Percentiles rank a stretch among this genome's conserved stretches.
phyloP scores from a whole-genome alignment of 2,329 filamentous ascomycete genomes.

The Claviceps quebecensis region DNA sequence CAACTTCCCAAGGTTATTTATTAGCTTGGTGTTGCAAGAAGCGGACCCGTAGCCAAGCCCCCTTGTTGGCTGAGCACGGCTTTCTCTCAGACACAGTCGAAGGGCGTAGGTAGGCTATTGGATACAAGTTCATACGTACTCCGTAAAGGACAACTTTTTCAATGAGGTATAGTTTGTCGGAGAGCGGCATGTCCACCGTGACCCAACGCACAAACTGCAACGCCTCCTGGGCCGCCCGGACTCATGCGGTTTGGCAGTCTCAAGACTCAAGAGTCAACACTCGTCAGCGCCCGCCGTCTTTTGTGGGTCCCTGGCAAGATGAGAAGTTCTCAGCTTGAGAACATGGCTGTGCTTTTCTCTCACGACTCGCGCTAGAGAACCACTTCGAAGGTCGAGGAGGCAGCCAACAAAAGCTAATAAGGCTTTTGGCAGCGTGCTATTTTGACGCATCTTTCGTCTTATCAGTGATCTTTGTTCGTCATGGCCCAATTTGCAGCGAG shows the following conservation, averaged over 20 bases:
- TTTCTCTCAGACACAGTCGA: constrained; percentile 2
- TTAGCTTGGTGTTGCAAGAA: constrained; percentile 4
- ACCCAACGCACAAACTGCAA: constrained; percentile 2
- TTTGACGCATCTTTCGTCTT: background rate
- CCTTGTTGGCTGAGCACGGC: constrained; percentile 4
- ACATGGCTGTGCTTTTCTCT: background rate
- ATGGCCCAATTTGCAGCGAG: too few species aligned
- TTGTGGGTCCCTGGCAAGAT: background rate
- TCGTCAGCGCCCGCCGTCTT: background rate
- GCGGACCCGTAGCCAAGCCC: constrained; percentile 3
- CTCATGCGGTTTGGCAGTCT: background rate
- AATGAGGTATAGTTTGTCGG: background rate
- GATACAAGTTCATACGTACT: background rate
- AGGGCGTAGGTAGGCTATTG: background rate
- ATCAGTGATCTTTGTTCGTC: background rate
- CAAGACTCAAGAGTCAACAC: background rate
- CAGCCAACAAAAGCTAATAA: background rate
- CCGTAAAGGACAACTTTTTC: background rate
- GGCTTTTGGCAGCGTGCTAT: background rate
- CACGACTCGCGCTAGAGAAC: constrained; percentile 1
- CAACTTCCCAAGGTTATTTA: too few species aligned
- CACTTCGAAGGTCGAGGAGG: background rate
- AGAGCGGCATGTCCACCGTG: constrained; percentile 1
- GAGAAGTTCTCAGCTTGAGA: too few species aligned
- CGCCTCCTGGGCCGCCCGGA: constrained; percentile 1